These are phyloP conservation scores for Pythium phragmitis DNA, from an alignment of 352 stramenopile genomes.

Conservation along the genomic window DNA sequence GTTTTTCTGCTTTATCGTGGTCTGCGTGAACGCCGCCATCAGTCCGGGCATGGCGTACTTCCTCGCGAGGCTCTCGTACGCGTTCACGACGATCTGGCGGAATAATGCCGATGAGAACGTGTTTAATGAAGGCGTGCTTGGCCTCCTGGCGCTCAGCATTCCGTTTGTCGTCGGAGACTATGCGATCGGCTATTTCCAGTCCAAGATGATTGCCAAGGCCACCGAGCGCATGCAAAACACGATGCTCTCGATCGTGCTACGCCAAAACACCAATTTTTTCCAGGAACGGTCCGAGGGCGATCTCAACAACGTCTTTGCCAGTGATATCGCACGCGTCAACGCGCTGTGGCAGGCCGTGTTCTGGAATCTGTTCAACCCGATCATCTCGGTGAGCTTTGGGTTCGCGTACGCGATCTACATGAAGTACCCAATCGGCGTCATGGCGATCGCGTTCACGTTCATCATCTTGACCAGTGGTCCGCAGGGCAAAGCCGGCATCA, in stretches of 20 bases:
- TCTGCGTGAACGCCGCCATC: slow-evolving; percentile 81
- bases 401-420: slow-evolving; percentile 85
- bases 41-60: slow-evolving; percentile 81
- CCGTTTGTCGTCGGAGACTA: slow-evolving; percentile 87
- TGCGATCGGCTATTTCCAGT: slow-evolving; percentile 86
- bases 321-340: slow-evolving; percentile 86
- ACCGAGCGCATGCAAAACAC: slow-evolving; percentile 74
- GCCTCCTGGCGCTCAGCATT: slow-evolving; percentile 70
- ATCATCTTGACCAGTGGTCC: slow-evolving; percentile 82
- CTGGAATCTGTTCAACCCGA: slow-evolving; percentile 84
- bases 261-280: slow-evolving; percentile 80
- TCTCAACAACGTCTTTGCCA: slow-evolving; percentile 88
- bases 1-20: slow-evolving; percentile 73
- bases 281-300: slow-evolving; percentile 82
- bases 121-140: slow-evolving; percentile 72
- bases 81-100: slow-evolving; percentile 54
- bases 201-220: slow-evolving; percentile 89
- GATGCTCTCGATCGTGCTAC: slow-evolving; percentile 78
- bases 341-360: slow-evolving; percentile 86
- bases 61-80: slow-evolving; percentile 64
- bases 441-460: slow-evolving; percentile 81
- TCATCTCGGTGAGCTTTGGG: slow-evolving; percentile 75
- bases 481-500: slow-evolving; percentile 77
- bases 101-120: slow-evolving; percentile 38
- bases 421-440: slow-evolving; percentile 77